Base-by-base conservation (phyloP, 306 rosid genomes). In the Erythrophleum fordii region DNA sequence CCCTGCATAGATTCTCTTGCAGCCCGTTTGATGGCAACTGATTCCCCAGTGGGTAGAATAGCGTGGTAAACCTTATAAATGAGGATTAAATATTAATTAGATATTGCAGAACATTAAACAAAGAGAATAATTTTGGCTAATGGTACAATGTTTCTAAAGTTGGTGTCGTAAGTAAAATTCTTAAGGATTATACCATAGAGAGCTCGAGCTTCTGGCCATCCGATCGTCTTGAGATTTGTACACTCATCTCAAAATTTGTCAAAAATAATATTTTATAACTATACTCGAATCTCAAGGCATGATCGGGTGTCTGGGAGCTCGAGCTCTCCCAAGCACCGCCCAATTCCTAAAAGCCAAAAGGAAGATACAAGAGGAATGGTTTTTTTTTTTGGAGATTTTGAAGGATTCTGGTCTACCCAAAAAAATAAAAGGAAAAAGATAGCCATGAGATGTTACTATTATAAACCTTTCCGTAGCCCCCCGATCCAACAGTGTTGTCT, bases 401-500 rank as follows among this genome's bases (percentile, higher is more conserved):
- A 76, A 45, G 77, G 34, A 72, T 55, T 65, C 12, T 1, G 52
- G 13, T 56, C 59, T 18, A 4, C 56, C 59, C 8, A 3, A 56
- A 56, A 66, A 18, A 6, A 8, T 11, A 66, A 28, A 61, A n/a
- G 41, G 46, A 52, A 26, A 53, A 44, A 58, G 46, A 29, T 46
- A 75, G 48, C 41, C 62, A 55, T 37, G 17, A 76, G 75, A 79
- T 66, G 41, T 39, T 29, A 72, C 42, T 56, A 46, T 22, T 68
- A 68, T 8, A 25, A 52, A 92, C 98, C 93, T 92, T 83, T 65
- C 97, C 98, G 72, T 92, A 92, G 51, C 98, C 97, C 22, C 98
- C 98, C 23, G 90, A 83, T 75, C 90, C 90, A 64, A 87, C 66
- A 39, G 84, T 74, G 60, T 87, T 77, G 73, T 58, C 61, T 74